phyloP scores from a whole-genome alignment of 139 green algal genomes.

The Chlorella sp. region DNA sequence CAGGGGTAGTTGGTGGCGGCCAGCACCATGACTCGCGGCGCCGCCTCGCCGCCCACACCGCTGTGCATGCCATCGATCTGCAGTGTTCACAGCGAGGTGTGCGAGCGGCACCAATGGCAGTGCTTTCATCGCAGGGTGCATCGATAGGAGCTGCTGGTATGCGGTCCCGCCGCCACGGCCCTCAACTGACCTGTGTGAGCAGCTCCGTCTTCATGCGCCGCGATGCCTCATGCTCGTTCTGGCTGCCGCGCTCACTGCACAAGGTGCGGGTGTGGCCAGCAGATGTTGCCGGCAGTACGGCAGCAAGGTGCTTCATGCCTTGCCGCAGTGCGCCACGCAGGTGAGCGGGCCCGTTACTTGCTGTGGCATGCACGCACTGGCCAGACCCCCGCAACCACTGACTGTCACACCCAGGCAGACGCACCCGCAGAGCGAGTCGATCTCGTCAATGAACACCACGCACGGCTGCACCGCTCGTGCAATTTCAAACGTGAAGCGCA shows the following conservation, averaged over 20 bases:
- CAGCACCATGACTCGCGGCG: slow-evolving; percentile 89
- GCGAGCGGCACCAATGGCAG: not conserved
- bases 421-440: slow-evolving; percentile 86
- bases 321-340: too few relatives aligned
- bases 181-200: slow-evolving; percentile 93
- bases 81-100: not conserved
- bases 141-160: too few relatives aligned
- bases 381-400: too few relatives aligned
- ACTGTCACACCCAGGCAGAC: too few relatives aligned
- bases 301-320: too few relatives aligned
- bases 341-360: too few relatives aligned
- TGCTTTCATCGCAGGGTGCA: not conserved
- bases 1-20: slow-evolving; percentile 97
- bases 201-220: slow-evolving; percentile 95
- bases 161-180: too few relatives aligned
- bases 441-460: slow-evolving; percentile 99
- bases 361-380: too few relatives aligned
- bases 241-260: slow-evolving; percentile 79
- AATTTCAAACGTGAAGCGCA: slow-evolving; percentile 94
- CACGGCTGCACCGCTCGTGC: slow-evolving; percentile 88
- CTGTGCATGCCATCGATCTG: slow-evolving; percentile 60
- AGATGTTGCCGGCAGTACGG: too few relatives aligned
- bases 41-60: slow-evolving; percentile 21
- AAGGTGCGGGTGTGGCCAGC: too few relatives aligned
- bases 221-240: slow-evolving; percentile 91